These are phyloP conservation scores for Ganoderma sp. DNA, from an alignment of 1,284 basidiomycete genomes.

Conservation along the genomic window DNA sequence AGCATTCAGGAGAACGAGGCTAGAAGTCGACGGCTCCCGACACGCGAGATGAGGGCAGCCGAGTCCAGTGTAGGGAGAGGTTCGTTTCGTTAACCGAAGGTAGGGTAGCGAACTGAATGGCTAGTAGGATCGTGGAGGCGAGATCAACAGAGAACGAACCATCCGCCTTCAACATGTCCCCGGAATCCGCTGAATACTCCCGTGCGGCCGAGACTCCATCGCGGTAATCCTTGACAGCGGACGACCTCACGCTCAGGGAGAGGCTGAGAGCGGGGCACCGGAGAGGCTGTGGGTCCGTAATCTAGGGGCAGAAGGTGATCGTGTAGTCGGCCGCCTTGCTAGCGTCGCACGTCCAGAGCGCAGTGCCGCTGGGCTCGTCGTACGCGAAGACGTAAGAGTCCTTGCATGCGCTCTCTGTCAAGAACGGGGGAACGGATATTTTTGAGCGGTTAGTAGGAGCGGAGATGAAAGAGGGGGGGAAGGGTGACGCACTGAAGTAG, in stretches of 20 bases:
- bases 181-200: background rate
- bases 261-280: background rate
- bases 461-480: background rate
- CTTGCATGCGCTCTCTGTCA: constrained; percentile 50
- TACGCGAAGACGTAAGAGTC: constrained; percentile 57
- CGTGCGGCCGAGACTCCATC: background rate
- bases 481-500: constrained; percentile 55
- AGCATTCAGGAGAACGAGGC: background rate
- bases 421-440: background rate
- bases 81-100: background rate
- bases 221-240: background rate
- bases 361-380: constrained; percentile 53
- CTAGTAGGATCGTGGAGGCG: background rate
- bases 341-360: constrained; percentile 52
- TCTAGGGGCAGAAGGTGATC: constrained; percentile 55
- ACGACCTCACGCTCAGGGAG: background rate
- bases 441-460: background rate
- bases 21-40: background rate
- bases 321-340: constrained; percentile 49
- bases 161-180: background rate
- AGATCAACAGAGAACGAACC: too few relatives aligned
- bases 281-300: background rate
- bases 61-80: background rate
- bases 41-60: background rate
- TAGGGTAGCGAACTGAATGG: background rate